Base-by-base conservation (phyloP, 1,284 basidiomycete genomes). In the Polyporus tsugae region DNA sequence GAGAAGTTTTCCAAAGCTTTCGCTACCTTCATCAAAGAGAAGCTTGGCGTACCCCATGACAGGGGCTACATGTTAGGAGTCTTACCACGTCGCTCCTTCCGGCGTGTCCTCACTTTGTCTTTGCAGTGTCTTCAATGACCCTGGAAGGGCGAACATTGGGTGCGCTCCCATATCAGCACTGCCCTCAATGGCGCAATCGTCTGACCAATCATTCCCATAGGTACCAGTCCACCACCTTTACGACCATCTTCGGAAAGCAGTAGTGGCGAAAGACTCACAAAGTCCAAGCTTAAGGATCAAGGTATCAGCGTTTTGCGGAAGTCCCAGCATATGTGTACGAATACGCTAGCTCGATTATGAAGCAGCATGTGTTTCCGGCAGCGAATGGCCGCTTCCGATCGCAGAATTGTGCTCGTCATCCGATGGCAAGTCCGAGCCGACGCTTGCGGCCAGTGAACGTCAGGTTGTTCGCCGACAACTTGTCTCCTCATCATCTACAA, bases 111-210 rank as follows among this genome's bases (percentile, higher is more conserved):
- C 15, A 39, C 70, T 53, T 61, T 33, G 17, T 29, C 39, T 52
- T 22, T 61, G 22, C 63, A 89, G 88, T 73, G 78, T 80, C 2
- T 92, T 89, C 80, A 74, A 80, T 66, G 90, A 91, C 72, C 89
- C 90, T 22, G 90, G 89, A 19, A 79, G 82, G 29, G 83, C 77
- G 36, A 81, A 85, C 75, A 66, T 90, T 44, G 89, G 87, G 90
- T 91, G 75, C 67, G 85, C 77, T 15, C 38, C 22, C 63, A 46
- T 19, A 17, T 41, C 25, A 17, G 61, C 19, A 35, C 22, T n/a
- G 57, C 6, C 22, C 36, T n/a, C 19, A 39, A 38, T 42, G 49
- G 11, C 41, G 35, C 15, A 17, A 25, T 62, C 33, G 36, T 64
- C 6, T 60, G 41, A 62, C 46, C 19, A 53, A 63, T 33, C 36